Base-by-base conservation (phyloP, 345 rosid genomes). In the Cardamine resedifolia region DNA sequence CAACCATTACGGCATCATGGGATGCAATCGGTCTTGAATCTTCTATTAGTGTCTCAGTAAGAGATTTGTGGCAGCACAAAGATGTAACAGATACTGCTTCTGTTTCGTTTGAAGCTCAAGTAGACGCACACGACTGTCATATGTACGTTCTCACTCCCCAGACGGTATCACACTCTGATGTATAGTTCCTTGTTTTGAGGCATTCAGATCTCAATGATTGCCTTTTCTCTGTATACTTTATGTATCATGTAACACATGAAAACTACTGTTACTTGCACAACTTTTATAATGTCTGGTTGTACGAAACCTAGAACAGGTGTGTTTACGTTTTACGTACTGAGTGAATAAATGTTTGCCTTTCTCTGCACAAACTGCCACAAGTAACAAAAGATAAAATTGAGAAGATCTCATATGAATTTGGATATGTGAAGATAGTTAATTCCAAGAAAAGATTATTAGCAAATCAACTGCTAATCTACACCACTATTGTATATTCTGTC, bases 11-110 rank as follows among this genome's bases (percentile, higher is more conserved):
- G 8, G 96, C 90, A 49, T 24, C 18, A 41, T 95, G 97, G 97
- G 83, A 85, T 21, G 73, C 60, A 14, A 80, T 95, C 24, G 97
- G 97, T 57, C 96, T 95, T 12, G 86, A 90, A 77, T 82, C 96
- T 51, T 75, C 80, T 68, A 79, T 91, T 24, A 72, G 68, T 23
- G 96, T 90, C 68, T 83, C 83, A 7, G 82, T 95, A 20, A 80
- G 99, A 80, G 96, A 95, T 77, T 76, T 91, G 60, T 95, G 99
- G 98, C 85, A 86, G 86, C 93, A 85, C 77, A 75, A 86, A 73
- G 82, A 80, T 58, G 72, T 90, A 21, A 28, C 51, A 24, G 83
- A 30, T 27, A 79, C 80, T 50, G 93, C 80, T 0, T 89, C 84
- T 62, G 81, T 81, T 11, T 87, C 94, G 0, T 92, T 86, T 51